phyloP scores from a whole-genome alignment of 495 filamentous ascomycete genomes.

The Penicillium lagena region DNA sequence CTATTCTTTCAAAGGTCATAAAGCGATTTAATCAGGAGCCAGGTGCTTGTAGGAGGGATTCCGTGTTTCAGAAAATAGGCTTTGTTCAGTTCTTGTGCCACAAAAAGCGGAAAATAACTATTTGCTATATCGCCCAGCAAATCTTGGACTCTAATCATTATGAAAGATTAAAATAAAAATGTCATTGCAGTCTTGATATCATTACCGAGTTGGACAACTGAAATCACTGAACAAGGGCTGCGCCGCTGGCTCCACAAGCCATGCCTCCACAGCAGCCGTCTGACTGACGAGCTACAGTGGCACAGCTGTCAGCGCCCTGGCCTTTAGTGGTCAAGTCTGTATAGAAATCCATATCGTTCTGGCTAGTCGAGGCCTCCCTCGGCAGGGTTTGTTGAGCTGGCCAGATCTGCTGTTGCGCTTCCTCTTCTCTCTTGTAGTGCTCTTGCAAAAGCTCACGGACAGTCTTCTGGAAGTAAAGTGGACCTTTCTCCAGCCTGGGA shows the following conservation, averaged over 20 bases:
- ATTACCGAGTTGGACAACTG: not conserved
- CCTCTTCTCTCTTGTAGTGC: constrained; percentile 35
- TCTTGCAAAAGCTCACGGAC: constrained; percentile 32
- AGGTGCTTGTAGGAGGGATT: too few relatives aligned
- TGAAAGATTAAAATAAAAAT: too few relatives aligned
- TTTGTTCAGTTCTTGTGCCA: too few relatives aligned
- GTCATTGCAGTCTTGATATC: too few relatives aligned
- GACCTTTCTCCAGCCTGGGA: constrained; percentile 36
- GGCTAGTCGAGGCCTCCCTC: constrained; percentile 16
- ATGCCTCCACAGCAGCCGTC: constrained; percentile 18
- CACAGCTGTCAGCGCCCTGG: constrained; percentile 5
- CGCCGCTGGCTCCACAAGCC: constrained; percentile 10
- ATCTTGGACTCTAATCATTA: too few relatives aligned
- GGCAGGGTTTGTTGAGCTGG: constrained; percentile 39
- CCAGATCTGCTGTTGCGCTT: constrained; percentile 36
- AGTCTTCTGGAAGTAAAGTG: constrained; percentile 39
- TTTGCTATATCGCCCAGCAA: too few relatives aligned
- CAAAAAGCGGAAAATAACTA: too few relatives aligned
- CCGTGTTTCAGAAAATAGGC: too few relatives aligned
- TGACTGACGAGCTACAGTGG: not conserved
- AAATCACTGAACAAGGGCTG: constrained; percentile 12
- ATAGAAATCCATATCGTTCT: constrained; percentile 36
- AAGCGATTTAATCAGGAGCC: too few relatives aligned
- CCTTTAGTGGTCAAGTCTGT: constrained; percentile 16
- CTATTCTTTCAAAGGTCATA: too few relatives aligned